phyloP scores from a whole-genome alignment of 208 protist genomes.

The Leishmania martiniquensis region DNA sequence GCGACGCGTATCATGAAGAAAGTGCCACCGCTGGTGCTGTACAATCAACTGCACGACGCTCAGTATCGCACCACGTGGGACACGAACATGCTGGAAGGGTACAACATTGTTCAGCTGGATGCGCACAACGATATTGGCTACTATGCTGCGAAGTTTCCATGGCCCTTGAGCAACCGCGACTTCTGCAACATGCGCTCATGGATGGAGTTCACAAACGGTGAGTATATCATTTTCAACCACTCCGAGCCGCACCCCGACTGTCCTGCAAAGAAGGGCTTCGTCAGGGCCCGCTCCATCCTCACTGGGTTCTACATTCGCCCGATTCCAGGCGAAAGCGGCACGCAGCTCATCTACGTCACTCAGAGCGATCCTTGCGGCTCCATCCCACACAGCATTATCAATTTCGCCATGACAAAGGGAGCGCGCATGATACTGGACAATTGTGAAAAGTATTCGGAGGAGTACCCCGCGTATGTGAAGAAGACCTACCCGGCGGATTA shows the following conservation, averaged over 20 bases:
- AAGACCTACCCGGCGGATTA: slow-evolving; percentile 62
- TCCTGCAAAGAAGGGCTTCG: slow-evolving; percentile 76
- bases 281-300: slow-evolving; percentile 83
- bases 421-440: slow-evolving; percentile 66
- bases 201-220: slow-evolving; percentile 90
- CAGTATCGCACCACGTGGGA: slow-evolving; percentile 88
- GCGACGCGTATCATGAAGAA: slow-evolving; percentile 67
- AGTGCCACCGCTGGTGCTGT: slow-evolving; percentile 70
- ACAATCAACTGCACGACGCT: slow-evolving; percentile 88
- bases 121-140: slow-evolving; percentile 91
- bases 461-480: slow-evolving; percentile 61
- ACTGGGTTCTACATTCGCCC: slow-evolving; percentile 87
- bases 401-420: slow-evolving; percentile 72
- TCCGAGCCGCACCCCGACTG: slow-evolving; percentile 79
- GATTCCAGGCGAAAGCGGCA: slow-evolving; percentile 34
- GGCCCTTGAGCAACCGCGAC: slow-evolving; percentile 86
- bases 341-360: slow-evolving; percentile 78
- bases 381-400: slow-evolving; percentile 83
- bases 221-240: slow-evolving; percentile 94
- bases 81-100: slow-evolving; percentile 85
- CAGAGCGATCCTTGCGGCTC: slow-evolving; percentile 87
- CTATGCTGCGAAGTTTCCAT: slow-evolving; percentile 88
- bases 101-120: slow-evolving; percentile 85
- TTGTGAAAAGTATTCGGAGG: slow-evolving; percentile 63
- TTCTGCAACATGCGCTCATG: slow-evolving; percentile 94